Percentiles rank a stretch among this genome's conserved stretches.
Conservation (phyloP, 352 stramenopile species). For the Pythium volutum region DNA sequence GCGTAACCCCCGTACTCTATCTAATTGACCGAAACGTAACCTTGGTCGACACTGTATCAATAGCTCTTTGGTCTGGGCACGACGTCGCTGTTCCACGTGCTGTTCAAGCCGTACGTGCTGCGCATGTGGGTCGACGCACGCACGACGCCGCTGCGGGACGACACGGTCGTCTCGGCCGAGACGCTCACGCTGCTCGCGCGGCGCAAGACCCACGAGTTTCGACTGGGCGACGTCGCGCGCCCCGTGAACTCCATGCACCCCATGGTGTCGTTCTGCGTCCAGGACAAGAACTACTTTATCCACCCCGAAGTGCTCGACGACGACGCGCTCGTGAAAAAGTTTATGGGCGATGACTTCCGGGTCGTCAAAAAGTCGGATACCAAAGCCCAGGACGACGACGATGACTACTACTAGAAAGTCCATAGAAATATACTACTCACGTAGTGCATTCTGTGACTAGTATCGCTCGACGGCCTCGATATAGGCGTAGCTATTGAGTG, state of each 20-base stretch:
- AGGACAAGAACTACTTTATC: slow-evolving; percentile 71
- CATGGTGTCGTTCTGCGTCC: slow-evolving; percentile 79
- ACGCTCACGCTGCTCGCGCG: slow-evolving; percentile 44
- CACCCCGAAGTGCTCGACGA: slow-evolving; percentile 73
- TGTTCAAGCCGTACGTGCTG: slow-evolving; percentile 87
- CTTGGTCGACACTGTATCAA: no score
- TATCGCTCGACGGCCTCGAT: slow-evolving; percentile 64
- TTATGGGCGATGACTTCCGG: slow-evolving; percentile 41
- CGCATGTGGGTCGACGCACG: slow-evolving; percentile 63
- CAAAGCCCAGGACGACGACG: slow-evolving; percentile 16
- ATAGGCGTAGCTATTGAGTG: slow-evolving; percentile 84
- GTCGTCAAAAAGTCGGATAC: slow-evolving; percentile 10
- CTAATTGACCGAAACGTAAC: no score
- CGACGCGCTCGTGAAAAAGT: slow-evolving; percentile 52
- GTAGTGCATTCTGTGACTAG: no score
- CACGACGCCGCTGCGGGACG: not conserved
- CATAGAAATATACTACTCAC: no score
- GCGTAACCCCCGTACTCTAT: not conserved
- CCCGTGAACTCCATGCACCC: slow-evolving; percentile 72
- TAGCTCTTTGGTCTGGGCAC: slow-evolving; percentile 79
- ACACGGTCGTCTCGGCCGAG: slow-evolving; percentile 1
- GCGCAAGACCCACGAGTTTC: slow-evolving; percentile 48
- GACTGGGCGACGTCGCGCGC: slow-evolving; percentile 51
- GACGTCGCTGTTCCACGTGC: slow-evolving; percentile 78
- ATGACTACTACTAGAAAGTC: slow-evolving; percentile 20